Percentiles rank a stretch among this genome's conserved stretches.
phyloP scores from a whole-genome alignment of 2,329 filamentous ascomycete species.

The Zasmidium cellare region DNA sequence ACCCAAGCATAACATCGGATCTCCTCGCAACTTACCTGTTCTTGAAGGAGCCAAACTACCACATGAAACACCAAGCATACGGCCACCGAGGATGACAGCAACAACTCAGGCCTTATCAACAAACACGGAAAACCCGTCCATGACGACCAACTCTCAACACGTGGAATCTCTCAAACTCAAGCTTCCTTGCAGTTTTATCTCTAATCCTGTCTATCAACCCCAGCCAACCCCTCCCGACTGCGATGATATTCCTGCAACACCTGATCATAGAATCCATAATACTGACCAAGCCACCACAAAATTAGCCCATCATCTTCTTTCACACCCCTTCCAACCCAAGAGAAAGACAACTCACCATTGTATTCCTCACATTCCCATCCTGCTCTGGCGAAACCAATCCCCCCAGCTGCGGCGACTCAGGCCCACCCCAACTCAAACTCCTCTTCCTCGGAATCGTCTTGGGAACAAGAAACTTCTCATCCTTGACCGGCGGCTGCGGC shows the following conservation, averaged over 20 bases:
- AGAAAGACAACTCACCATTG: not conserved
- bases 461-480: not conserved
- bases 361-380: not conserved
- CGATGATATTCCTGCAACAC: not conserved
- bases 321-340: too few relatives aligned
- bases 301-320: too few relatives aligned
- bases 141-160: too few relatives aligned
- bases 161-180: not conserved
- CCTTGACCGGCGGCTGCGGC: not conserved
- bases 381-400: not conserved
- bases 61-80: too few relatives aligned
- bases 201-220: not conserved
- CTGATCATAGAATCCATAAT: not conserved
- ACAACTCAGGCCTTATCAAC: too few relatives aligned
- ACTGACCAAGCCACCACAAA: not conserved
- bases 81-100: too few relatives aligned
- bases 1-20: too few relatives aligned
- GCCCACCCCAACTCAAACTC: not conserved
- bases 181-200: not conserved
- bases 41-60: too few relatives aligned
- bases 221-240: not conserved
- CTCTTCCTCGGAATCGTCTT: not conserved
- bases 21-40: too few relatives aligned
- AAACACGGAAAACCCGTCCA: too few relatives aligned
- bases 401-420: not conserved